A percentile compares a stretch with the other conserved stretches of the same genome.
phyloP scores from a whole-genome alignment of 805 yeast species.

The Kuraishia borneana region DNA sequence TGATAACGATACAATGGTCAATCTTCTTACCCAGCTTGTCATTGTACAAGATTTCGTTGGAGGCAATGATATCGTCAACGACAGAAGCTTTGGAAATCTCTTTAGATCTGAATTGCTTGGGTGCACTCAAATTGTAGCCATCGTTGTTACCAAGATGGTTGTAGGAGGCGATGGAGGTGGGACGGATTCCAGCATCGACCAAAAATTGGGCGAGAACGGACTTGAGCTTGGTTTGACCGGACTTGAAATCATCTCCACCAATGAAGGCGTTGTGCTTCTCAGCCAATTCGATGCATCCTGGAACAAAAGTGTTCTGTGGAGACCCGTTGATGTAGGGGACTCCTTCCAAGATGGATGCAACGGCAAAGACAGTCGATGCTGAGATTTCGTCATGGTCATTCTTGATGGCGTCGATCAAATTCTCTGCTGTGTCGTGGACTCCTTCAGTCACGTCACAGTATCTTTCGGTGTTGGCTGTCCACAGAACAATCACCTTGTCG shows the following conservation, averaged over 20 bases:
- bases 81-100: conserved; percentile 91
- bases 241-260: conserved; percentile 96
- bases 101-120: conserved; percentile 88
- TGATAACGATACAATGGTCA: conserved; percentile 93
- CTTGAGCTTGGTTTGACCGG: conserved; percentile 92
- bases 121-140: conserved; percentile 85
- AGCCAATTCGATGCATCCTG: conserved; percentile 87
- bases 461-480: conserved; percentile 98
- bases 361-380: conserved; percentile 91
- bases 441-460: conserved; percentile 68
- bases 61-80: conserved; percentile 87
- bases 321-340: conserved; percentile 93
- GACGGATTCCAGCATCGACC: conserved; percentile 96
- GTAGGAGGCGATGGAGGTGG: conserved; percentile 88
- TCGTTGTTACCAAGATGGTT: conserved; percentile 96
- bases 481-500: conserved; percentile 81
- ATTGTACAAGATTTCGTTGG: conserved; percentile 76
- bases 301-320: conserved; percentile 96
- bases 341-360: conserved; percentile 81
- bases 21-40: conserved; percentile 66
- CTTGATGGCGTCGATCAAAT: conserved; percentile 64
- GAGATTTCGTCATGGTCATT: conserved; percentile 73
- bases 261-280: conserved; percentile 65
- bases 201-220: conserved; percentile 94
- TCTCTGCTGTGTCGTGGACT: conserved; percentile 82